A percentile compares a stretch with the other conserved stretches of the same genome.
phyloP scores from a whole-genome alignment of 306 rosid species.

The Acacia confusa region DNA sequence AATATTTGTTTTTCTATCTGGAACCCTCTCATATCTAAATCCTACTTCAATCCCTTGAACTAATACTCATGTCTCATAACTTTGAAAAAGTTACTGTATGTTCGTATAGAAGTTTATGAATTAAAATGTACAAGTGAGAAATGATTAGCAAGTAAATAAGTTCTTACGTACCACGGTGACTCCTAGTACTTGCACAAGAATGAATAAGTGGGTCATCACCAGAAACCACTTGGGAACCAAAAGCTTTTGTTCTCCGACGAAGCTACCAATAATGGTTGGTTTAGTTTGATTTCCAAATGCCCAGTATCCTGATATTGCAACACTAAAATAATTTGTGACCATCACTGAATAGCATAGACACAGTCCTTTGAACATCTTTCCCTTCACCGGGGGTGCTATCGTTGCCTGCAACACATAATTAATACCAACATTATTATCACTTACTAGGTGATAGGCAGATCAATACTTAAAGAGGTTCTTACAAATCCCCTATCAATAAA shows the following conservation, averaged over 20 bases:
- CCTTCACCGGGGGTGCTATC: slow-evolving; percentile 70
- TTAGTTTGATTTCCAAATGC: slow-evolving; percentile 68
- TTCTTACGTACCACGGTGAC: slow-evolving; percentile 57
- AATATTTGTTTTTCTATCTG: too few relatives aligned
- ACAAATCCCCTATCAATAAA: too few relatives aligned
- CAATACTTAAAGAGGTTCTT: too few relatives aligned
- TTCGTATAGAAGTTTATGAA: background rate
- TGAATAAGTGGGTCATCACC: slow-evolving; percentile 59
- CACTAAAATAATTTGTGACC: slow-evolving; percentile 51
- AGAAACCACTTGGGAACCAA: slow-evolving; percentile 75
- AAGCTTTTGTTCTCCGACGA: slow-evolving; percentile 36
- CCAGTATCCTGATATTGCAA: slow-evolving; percentile 85
- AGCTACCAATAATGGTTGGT: slow-evolving; percentile 57
- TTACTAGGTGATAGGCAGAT: background rate
- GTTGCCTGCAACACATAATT: slow-evolving; percentile 67
- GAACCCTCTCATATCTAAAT: background rate
- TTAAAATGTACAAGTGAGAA: background rate
- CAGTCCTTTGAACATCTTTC: slow-evolving; percentile 82
- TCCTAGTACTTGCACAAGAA: slow-evolving; percentile 62
- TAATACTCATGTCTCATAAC: background rate
- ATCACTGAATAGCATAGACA: slow-evolving; percentile 69
- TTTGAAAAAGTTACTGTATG: background rate
- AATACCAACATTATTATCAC: background rate
- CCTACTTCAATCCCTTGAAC: background rate
- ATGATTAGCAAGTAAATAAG: background rate